phyloP scores from a whole-genome alignment of 257 asterid species.

The Dorcoceras hygrometricum region DNA sequence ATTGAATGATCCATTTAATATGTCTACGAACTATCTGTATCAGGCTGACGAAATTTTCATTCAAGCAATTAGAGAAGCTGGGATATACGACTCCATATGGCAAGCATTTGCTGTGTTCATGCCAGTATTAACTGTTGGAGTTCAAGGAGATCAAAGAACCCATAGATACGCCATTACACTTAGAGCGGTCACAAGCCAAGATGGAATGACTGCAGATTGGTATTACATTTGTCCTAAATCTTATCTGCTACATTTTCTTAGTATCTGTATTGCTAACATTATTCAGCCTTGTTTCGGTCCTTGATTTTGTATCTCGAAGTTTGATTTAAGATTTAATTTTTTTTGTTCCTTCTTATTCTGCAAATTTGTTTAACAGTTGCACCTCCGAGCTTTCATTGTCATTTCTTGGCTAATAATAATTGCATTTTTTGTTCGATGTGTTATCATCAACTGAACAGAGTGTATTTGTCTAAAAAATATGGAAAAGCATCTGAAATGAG shows the following conservation, averaged over 20 bases:
- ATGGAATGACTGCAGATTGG: slow-evolving; percentile 99
- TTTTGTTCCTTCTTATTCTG: too few species aligned
- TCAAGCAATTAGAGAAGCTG: slow-evolving; percentile 86
- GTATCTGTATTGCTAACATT: neutral
- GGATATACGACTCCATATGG: slow-evolving; percentile 87
- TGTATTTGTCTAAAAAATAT: neutral
- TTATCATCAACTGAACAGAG: neutral
- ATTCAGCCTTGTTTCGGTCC: neutral
- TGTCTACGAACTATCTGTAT: neutral
- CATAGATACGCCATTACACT: slow-evolving; percentile 86
- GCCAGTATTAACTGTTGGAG: slow-evolving; percentile 90
- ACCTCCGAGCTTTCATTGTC: neutral
- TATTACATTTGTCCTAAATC: slow-evolving; percentile 21
- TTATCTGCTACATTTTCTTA: neutral
- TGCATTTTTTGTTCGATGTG: neutral
- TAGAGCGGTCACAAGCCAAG: slow-evolving; percentile 97
- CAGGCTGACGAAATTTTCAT: slow-evolving; percentile 98
- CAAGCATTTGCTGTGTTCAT: slow-evolving; percentile 98
- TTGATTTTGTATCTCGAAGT: too few species aligned
- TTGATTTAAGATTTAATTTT: too few species aligned
- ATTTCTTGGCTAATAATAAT: neutral
- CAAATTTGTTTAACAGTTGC: too few species aligned
- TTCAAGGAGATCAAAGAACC: slow-evolving; percentile 98
- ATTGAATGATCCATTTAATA: neutral
- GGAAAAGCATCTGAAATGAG: neutral